Conservation (phyloP, 306 rosid genomes). For the Trichosanthes truncata region DNA sequence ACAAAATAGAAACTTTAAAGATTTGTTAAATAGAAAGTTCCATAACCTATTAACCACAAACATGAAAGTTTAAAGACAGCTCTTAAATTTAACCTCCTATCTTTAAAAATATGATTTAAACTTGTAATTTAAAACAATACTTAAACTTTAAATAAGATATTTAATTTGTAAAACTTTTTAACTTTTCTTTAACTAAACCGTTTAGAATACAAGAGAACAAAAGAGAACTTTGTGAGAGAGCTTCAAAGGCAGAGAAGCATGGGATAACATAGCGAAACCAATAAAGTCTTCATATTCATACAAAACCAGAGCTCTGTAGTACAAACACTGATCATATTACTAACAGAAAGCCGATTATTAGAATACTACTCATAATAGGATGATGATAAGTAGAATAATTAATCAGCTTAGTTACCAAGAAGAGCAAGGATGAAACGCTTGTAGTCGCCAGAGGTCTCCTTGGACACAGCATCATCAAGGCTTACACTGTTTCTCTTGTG, state of each 20-base stretch:
- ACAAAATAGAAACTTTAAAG: too few relatives aligned
- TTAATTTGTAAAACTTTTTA: too few relatives aligned
- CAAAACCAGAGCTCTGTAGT: not conserved
- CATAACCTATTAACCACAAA: too few relatives aligned
- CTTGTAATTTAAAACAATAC: too few relatives aligned
- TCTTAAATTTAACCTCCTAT: too few relatives aligned
- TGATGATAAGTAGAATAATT: not conserved
- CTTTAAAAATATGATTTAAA: too few relatives aligned
- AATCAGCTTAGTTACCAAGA: conserved; percentile 39
- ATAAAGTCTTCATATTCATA: not conserved
- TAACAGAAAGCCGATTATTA: conserved; percentile 1
- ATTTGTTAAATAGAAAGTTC: too few relatives aligned
- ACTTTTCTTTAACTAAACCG: too few relatives aligned
- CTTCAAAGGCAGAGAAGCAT: not conserved
- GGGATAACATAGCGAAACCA: not conserved
- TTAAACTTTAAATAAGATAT: too few relatives aligned
- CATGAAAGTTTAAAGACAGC: too few relatives aligned
- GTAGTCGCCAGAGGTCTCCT: conserved; percentile 67
- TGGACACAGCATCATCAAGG: conserved; percentile 56
- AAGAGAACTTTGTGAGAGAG: not conserved
- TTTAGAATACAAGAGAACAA: too few relatives aligned
- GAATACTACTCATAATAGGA: not conserved
- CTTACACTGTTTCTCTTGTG: conserved; percentile 65
- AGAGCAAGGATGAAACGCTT: conserved; percentile 53
- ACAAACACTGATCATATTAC: not conserved